Evolutionary conservation across 208 protist genomes (phyloP), one percentile per base, ranked within the genome.

Genomic region (Leishmania lainsoni): DNA sequence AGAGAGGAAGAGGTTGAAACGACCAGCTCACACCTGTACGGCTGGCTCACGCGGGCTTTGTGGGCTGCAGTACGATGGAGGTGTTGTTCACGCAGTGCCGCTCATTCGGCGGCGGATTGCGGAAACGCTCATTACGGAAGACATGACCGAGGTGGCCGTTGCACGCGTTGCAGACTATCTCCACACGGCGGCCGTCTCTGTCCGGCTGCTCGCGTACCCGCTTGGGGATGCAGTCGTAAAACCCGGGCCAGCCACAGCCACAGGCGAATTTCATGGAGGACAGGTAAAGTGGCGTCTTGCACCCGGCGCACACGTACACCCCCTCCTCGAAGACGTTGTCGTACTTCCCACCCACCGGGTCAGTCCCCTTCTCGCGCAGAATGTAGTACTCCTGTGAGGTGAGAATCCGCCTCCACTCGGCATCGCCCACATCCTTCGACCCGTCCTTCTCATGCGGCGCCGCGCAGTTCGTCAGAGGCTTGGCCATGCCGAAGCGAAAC

Each of bases 101-200:
- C 86, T 98, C 90, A 78, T 99, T 98, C n/a, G 94, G 92, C 51
- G 92, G 90, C 1, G 97, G 95, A 73, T 96, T 95, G 26, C 51
- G 82, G 79, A 98, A 97, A 32, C 93, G 87, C 84, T 99, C 97
- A 9, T 89, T 89, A 42, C 94, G 89, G 79, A 99, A 99, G 8
- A 98, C 86, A 81, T 99, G 97, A 1, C 97, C 97, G 32, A 99
- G 90, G 85, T 99, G 97, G 26, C 95, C 87, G 75, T 95, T 96
- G 86, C 97, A 99, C 45, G 91, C 88, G 72, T 94, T 95, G 83
- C 97, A 99, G 74, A 98, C 70, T 87, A 99, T 98, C 75, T 99
- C 97, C 2, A 80, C 88, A 3, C 97, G 89, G 3, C 87, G 85
- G 10, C 93, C 90, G 58, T 94, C 92, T 16, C 78, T 81, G 83